Base-by-base conservation (phyloP, 257 asterid species). In the Eucommia ulmoides region DNA sequence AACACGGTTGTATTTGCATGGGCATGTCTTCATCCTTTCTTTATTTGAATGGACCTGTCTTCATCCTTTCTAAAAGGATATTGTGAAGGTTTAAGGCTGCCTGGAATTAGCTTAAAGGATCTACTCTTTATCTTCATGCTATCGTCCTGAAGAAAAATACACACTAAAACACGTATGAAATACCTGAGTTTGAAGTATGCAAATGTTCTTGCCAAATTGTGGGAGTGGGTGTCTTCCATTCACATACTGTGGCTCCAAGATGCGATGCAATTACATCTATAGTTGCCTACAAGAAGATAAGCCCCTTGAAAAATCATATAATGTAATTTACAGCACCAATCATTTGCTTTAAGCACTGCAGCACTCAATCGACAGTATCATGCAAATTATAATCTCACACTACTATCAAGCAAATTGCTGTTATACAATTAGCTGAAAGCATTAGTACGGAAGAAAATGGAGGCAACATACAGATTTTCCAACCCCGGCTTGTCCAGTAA, bases 221-320 rank as follows among this genome's bases (percentile, higher is more conserved):
- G 14, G 98, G 98, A 54, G 88, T 76, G 49, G 94, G 98, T 17
- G 94, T 77, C 54, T 72, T 83, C 98, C 98, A 89, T 62, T 89
- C 98, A 49, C 65, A 73, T 67, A 85, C 78, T 50, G 62, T 74
- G 41, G 78, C 93, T 49, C 92, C 86, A 54, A 89, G 71, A 74
- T 78, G 82, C 41, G 64, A 63, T 50, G 94, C 96, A 71, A 89
- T 54, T 33, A 86, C 82, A 66, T 80, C 67, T 52, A 89, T 62
- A 22, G 93, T 71, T 35, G 88, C 94, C 96, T 85, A 51, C 60
- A 67, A 54, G 55, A 77, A 45, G 64, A 61, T 54, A 56, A 64
- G 23, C 59, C 63, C 50, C 35, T n/a, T n/a, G 33, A 49, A 53
- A 61, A 15, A 64, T 62, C 53, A 54, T 53, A 47, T 65, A 53